Conservation (phyloP, 2,329 filamentous ascomycete species). For the Fusarium papillatum region DNA sequence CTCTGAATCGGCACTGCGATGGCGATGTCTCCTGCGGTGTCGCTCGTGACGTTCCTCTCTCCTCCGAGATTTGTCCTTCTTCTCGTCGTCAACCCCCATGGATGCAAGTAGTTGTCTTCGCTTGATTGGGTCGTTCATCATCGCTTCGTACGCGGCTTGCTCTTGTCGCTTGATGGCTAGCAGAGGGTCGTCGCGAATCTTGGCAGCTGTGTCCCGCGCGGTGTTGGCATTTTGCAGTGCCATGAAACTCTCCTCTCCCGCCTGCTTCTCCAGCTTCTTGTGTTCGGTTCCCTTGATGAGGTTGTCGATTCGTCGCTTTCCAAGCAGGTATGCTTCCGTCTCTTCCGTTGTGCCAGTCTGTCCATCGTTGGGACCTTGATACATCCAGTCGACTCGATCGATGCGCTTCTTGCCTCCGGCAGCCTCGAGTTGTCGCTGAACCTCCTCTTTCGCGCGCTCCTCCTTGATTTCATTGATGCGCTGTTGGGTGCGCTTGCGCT, state of each 20-base stretch:
- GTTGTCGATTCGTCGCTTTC: slow-evolving; percentile 92
- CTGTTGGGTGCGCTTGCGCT: slow-evolving; percentile 94
- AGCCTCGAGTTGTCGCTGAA: slow-evolving; percentile 90
- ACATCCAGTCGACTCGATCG: slow-evolving; percentile 98
- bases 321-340: slow-evolving; percentile 92
- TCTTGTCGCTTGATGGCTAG: slow-evolving; percentile 95
- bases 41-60: slow-evolving; percentile 49
- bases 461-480: slow-evolving; percentile 94
- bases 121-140: slow-evolving; percentile 83
- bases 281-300: slow-evolving; percentile 83
- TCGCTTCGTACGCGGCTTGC: slow-evolving; percentile 82
- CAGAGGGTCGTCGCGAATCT: slow-evolving; percentile 92
- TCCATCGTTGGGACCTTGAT: slow-evolving; percentile 85
- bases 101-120: slow-evolving; percentile 76
- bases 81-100: slow-evolving; percentile 68
- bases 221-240: slow-evolving; percentile 79
- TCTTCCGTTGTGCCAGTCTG: slow-evolving; percentile 86
- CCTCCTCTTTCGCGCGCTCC: slow-evolving; percentile 91
- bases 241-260: slow-evolving; percentile 71
- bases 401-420: slow-evolving; percentile 85
- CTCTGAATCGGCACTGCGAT: slow-evolving; percentile 54
- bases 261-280: slow-evolving; percentile 84
- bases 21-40: slow-evolving; percentile 59
- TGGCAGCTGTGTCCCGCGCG: slow-evolving; percentile 83
- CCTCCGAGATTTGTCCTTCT: slow-evolving; percentile 53